Evolutionary conservation across 352 stramenopile species (phyloP), one percentile per base, ranked within the genome.

Genomic region (Phytophthora citricola): DNA sequence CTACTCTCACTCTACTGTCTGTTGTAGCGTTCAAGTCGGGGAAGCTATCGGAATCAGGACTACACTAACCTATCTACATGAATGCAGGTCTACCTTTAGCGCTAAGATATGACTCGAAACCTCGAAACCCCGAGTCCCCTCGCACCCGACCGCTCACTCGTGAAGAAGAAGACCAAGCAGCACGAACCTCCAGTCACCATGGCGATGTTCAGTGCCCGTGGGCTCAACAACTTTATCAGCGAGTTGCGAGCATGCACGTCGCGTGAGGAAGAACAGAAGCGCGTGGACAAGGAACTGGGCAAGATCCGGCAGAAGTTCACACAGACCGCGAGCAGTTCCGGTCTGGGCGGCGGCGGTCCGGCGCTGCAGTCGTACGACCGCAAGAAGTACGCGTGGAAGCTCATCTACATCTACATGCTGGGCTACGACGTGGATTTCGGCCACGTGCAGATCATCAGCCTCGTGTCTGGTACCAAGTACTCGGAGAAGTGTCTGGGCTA

Each of bases 321-420:
- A 51, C 86, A 92, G 48, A 83, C 76, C 0, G 14, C 54, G 5
- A 39, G 60, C 34, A 47, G 17, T 31, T 70, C 54, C 26, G 66
- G 55, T 9, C 32, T 75, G 31, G 61, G 66, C 7, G 39, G 66
- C 26, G 61, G 66, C 17, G 66, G 61, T 17, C 78, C 81, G 32
- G 58, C 71, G 36, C 77, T 99, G 32, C 96, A 93, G 63, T 96
- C 90, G 41, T 99, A 99, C 76, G 93, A 99, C 75, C 90, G 97
- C 57, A 99, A 99, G 74, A 99, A 99, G 78, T 99, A 99, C 78
- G 95, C 98, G 48, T 99, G 97, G 97, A 99, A 99, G 83, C 81
- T 99, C 58, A 97, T 99, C 26, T 99, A 99, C 81, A 99, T 99
- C 77, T 98, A 98, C 78, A 98, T 99, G 81, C 78, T 99, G 47